Conservation (phyloP, 1,139 yeast genomes). For the Sugiyamaella sp. region DNA sequence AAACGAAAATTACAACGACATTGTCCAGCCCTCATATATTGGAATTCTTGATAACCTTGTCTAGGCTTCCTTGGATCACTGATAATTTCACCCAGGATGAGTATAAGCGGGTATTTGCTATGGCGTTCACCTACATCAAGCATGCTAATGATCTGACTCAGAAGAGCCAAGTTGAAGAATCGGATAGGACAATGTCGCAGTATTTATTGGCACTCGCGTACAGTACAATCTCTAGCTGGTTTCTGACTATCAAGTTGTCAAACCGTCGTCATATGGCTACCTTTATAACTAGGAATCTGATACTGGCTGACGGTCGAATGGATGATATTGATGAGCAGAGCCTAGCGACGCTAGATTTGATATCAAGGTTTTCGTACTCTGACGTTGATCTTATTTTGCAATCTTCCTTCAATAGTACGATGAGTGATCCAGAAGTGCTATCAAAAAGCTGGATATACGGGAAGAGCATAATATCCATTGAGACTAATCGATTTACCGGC, state of each 20-base stretch:
- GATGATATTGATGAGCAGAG: constrained; percentile 54
- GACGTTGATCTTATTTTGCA: constrained; percentile 53
- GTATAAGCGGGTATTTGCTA: constrained; percentile 77
- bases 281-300: constrained; percentile 62
- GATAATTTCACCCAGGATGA: constrained; percentile 78
- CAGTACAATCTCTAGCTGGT: constrained; percentile 73
- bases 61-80: constrained; percentile 67
- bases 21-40: constrained; percentile 73
- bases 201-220: constrained; percentile 68
- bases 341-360: constrained; percentile 67
- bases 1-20: constrained; percentile 70
- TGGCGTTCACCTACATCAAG: constrained; percentile 78
- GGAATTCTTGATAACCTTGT: constrained; percentile 69
- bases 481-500: constrained; percentile 58
- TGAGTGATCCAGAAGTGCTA: constrained; percentile 19
- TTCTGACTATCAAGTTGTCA: constrained; percentile 60
- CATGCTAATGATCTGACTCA: constrained; percentile 58
- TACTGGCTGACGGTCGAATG: constrained; percentile 49
- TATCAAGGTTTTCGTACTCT: constrained; percentile 67
- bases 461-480: constrained; percentile 57
- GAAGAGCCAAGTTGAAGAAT: constrained; percentile 36
- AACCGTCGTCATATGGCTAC: constrained; percentile 63
- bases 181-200: constrained; percentile 50
- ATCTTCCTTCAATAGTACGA: constrained; percentile 23
- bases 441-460: constrained; percentile 66